Evolutionary conservation across 208 protist species (phyloP), one percentile per base, ranked within the genome.

Genomic region (Trypanosoma lewisi): DNA sequence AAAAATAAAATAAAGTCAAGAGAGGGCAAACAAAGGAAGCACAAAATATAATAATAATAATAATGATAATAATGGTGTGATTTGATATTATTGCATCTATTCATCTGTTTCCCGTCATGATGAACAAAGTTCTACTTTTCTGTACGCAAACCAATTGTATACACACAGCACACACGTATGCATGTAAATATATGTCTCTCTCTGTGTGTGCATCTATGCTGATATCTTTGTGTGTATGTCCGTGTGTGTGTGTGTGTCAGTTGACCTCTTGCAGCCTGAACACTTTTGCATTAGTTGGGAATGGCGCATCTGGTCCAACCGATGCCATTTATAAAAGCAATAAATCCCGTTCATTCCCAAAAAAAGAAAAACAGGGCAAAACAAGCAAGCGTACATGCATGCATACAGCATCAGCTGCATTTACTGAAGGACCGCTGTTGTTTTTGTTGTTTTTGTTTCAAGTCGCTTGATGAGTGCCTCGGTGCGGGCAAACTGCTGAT

Each of bases 401-500:
- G 27, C 23, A 52, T 11, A 33, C 48, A 19, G 2, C 39, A 7
- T 47, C 42, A 47, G 42, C 42, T 7, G 42, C 42, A 47, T 3
- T 5, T 47, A 17, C 39, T 17, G n/a, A 11, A 2, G 39, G 39
- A n/a, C 39, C 7, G 39, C 1, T 44, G 16, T 8, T 12, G 16
- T 12, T 17, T 11, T 17, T 17, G 39, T 17, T 14, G 42, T 7
- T 7, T 7, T 16, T 7, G 23, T 28, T 34, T 62, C 45, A 39
- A 58, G 14, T n/a, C 57, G 50, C 12, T 21, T 47, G 4, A 72
- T n/a, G 19, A 72, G 47, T 21, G 67, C 67, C 47, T 25, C 11
- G 12, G 36, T 45, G 16, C 67, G 57, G 1, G 59, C 58, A 37
- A 72, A 72, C 31, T 37, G 34, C 39, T 64, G 50, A 41, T 72